A percentile compares a stretch with the other conserved stretches of the same genome.
Conservation (phyloP, 2,329 filamentous ascomycete genomes). For the Ophiobolus disseminans region DNA sequence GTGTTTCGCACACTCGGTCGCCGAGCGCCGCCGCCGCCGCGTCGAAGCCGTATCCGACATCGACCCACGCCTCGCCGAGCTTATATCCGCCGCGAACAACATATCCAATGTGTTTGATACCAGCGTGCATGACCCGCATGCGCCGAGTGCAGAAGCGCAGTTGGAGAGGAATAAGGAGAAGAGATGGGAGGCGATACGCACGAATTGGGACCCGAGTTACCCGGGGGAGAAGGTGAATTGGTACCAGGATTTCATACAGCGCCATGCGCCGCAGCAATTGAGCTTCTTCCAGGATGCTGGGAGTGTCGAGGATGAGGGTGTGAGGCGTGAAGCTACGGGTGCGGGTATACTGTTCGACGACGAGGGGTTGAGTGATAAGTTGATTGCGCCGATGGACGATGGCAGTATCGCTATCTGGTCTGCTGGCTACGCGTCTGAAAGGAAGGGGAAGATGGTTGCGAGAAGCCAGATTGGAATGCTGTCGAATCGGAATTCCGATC, state of each 20-base stretch:
- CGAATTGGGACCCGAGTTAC: slow-evolving; percentile 84
- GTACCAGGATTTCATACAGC: slow-evolving; percentile 88
- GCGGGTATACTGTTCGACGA: slow-evolving; percentile 69
- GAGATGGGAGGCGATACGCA: slow-evolving; percentile 65
- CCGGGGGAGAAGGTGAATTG: slow-evolving; percentile 76
- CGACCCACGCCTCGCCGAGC: slow-evolving; percentile 54
- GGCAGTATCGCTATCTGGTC: slow-evolving; percentile 91
- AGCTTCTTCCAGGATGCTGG: slow-evolving; percentile 76
- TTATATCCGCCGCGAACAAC: slow-evolving; percentile 51
- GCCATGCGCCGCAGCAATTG: slow-evolving; percentile 75
- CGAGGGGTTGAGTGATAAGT: slow-evolving; percentile 62
- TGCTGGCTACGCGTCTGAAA: slow-evolving; percentile 57
- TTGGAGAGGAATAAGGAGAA: slow-evolving; percentile 37
- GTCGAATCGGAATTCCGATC: slow-evolving; percentile 59
- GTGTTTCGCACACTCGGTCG: slow-evolving; percentile 74
- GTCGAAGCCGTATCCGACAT: slow-evolving; percentile 35
- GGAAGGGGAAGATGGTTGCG: slow-evolving; percentile 69
- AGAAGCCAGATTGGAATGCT: slow-evolving; percentile 73
- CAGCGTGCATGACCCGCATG: slow-evolving; percentile 30
- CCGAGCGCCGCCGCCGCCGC: slow-evolving; percentile 65
- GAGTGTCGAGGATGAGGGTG: slow-evolving; percentile 40
- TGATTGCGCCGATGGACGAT: slow-evolving; percentile 82
- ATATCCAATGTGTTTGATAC: slow-evolving; percentile 34
- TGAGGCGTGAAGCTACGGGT: slow-evolving; percentile 72
- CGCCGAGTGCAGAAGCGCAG: slow-evolving; percentile 41